Evolutionary conservation across 2,329 filamentous ascomycete species (phyloP), one percentile per base, ranked within the genome.

Genomic region (Lecanicillium sp.): DNA sequence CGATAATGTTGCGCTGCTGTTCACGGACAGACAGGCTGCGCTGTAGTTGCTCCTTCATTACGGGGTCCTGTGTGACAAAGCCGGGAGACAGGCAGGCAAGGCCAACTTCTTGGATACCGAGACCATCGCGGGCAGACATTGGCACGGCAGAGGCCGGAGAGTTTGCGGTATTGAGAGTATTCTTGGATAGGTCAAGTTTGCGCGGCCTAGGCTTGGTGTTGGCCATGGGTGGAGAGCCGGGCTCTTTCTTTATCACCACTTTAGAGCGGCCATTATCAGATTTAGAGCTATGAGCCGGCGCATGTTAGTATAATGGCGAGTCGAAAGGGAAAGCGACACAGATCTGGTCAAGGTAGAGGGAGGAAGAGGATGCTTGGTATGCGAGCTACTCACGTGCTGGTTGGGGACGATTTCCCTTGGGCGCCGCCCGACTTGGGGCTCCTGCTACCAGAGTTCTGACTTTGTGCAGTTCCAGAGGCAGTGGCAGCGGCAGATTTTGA

Each of bases 201-300:
- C 83, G 76, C 12, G 85, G 85, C 42, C 85, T 75, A 53, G 86
- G 85, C 37, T 85, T 76, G 38, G 83, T 75, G 43, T 78, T 75
- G 37, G 78, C 71, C 53, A 92, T 77, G 46, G 83, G 83, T 38
- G 90, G 90, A 33, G 90, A 95, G 30, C 83, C 78, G 25, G 89
- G 89, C 62, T 98, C 92, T 64, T 95, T 95, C 71, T 96, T 96
- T 43, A 98, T 89, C 47, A 94, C 75, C 46, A 95, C 94, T 65
- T 86, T 89, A 29, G 85, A 85, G 19, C 63, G 60, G 33, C 64
- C 70, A 59, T 59, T 65, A 62, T 58, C 73, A 68, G 63, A 70
- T 64, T 70, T 71, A 61, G 70, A 52, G 42, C 53, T 54, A 22
- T 20, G n/a, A n/a, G n/a, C n/a, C n/a, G n/a, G n/a, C n/a, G n/a